Base-by-base conservation (phyloP, 1,284 basidiomycete genomes). In the Phylloboletellus chloephorus region DNA sequence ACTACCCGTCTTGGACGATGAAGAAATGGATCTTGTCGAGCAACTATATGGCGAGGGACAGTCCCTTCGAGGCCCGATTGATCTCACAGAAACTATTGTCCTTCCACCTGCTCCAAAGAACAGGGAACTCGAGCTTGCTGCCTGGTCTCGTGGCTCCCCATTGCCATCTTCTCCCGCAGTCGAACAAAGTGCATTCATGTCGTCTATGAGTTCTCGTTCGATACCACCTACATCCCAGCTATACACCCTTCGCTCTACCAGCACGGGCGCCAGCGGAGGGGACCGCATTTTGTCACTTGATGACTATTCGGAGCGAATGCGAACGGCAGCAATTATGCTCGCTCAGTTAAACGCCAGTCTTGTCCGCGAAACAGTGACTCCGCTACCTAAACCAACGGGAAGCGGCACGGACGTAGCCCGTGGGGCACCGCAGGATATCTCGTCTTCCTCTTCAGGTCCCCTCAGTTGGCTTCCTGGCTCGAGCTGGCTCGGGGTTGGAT, bases 281-380 rank as follows among this genome's bases (percentile, higher is more conserved):
- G 62, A 61, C 28, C 35, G 37, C n/a, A 35, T 50, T 15, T 53
- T 79, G 13, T 84, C 83, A 2, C 69, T 98, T 21, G 94, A 98
- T 57, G 95, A 98, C 53, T 98, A 98, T 61, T 95, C 95, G 0
- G 90, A 97, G 56, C 80, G 95, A 31, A 98, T 98, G 95, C 82
- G 91, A 11, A 98, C 93, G 8, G 95, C 95, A 1, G 95, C 96
- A 3, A 85, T 98, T 54, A 98, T 99, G 95, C 80, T 99, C 16
- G 87, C 95, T 1, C 95, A 99, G 66, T 76, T 99, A 31, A 97
- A 94, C 53, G 82, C 90, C 1, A 93, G 80, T 47, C 71, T 88
- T 34, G 69, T 79, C 10, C 76, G 80, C 38, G 78, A 79, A 45
- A 63, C 68, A 17, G 48, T 63, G 0, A 62, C 64, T 7, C 43